A percentile compares a stretch with the other conserved stretches of the same genome.
These are phyloP conservation scores for Forsythia suspensa DNA, from an alignment of 257 asterid species.

Conservation along the genomic window DNA sequence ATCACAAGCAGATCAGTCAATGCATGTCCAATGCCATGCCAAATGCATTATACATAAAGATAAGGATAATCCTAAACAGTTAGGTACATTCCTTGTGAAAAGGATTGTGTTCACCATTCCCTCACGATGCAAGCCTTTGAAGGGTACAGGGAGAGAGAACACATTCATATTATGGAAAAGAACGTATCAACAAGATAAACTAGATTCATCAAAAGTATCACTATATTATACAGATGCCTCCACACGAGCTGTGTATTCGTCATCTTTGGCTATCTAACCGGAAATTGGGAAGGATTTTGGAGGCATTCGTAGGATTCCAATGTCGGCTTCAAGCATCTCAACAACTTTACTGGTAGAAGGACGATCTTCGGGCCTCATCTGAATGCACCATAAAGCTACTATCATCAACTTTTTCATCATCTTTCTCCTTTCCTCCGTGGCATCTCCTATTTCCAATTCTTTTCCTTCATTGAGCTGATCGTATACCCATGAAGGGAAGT, in stretches of 20 bases:
- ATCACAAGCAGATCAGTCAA: not conserved
- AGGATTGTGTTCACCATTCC: not conserved
- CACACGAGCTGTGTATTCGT: not conserved
- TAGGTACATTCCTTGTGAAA: not conserved
- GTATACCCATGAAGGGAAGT: slow-evolving; percentile 56
- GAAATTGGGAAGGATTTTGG: slow-evolving; percentile 39
- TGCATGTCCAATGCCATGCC: no score
- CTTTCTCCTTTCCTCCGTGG: slow-evolving; percentile 33
- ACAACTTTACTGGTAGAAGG: slow-evolving; percentile 47
- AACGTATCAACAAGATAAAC: no score
- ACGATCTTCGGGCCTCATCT: slow-evolving; percentile 41
- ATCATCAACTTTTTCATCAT: slow-evolving; percentile 20
- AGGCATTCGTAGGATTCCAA: slow-evolving; percentile 36
- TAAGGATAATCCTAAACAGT: no score
- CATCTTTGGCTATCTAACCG: slow-evolving; percentile 19
- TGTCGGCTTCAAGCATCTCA: slow-evolving; percentile 52
- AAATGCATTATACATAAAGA: no score
- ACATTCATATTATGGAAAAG: no score
- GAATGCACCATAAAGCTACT: slow-evolving; percentile 63
- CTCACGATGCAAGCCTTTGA: no score
- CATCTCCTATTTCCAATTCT: slow-evolving; percentile 33
- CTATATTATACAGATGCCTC: not conserved
- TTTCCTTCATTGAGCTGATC: slow-evolving; percentile 36
- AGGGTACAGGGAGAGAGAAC: no score
- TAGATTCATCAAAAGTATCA: not conserved